Evolutionary conservation across 768 basidiomycete genomes (phyloP).

Genomic region (Holtermannia corniformis): DNA sequence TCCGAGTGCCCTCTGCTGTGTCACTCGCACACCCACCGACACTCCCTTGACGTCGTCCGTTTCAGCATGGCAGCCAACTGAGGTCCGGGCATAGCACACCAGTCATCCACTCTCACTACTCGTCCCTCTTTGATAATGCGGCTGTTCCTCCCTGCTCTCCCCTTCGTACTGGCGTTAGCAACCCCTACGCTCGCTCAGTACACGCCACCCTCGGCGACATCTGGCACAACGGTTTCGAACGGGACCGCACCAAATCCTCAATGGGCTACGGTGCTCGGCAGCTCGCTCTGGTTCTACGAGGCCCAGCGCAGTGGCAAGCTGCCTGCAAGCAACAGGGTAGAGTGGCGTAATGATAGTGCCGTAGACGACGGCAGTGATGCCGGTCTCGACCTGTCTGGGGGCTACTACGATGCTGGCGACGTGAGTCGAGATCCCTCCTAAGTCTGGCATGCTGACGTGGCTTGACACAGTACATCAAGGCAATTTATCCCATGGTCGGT

Average conservation of each 20-base stretch:
- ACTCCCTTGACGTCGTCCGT: too few relatives aligned
- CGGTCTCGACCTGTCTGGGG: constrained; percentile 67
- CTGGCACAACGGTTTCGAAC: constrained; percentile 18
- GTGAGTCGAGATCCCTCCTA: constrained; percentile 8
- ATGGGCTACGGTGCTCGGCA: constrained; percentile 73
- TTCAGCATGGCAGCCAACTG: too few relatives aligned
- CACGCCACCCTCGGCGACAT: constrained; percentile 20
- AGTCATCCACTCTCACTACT: too few relatives aligned
- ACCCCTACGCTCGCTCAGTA: constrained; percentile 6
- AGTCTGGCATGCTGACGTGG: not conserved
- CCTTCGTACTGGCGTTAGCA: not conserved
- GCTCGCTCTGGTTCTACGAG: constrained; percentile 79
- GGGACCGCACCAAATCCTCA: constrained; percentile 54
- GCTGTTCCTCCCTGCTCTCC: not conserved
- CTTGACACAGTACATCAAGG: constrained; percentile 69
- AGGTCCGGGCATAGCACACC: too few relatives aligned
- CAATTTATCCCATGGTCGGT: constrained; percentile 69
- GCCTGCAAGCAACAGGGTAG: constrained; percentile 58
- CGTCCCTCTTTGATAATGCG: too few relatives aligned
- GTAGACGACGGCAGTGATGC: constrained; percentile 66
- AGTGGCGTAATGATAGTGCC: constrained; percentile 79
- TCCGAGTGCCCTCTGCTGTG: too few relatives aligned
- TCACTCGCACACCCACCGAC: too few relatives aligned
- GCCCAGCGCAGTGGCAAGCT: constrained; percentile 76
- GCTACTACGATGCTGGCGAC: constrained; percentile 86